Conservation (phyloP, 2,329 filamentous ascomycete species). For the Dactylellina drechsleri region DNA sequence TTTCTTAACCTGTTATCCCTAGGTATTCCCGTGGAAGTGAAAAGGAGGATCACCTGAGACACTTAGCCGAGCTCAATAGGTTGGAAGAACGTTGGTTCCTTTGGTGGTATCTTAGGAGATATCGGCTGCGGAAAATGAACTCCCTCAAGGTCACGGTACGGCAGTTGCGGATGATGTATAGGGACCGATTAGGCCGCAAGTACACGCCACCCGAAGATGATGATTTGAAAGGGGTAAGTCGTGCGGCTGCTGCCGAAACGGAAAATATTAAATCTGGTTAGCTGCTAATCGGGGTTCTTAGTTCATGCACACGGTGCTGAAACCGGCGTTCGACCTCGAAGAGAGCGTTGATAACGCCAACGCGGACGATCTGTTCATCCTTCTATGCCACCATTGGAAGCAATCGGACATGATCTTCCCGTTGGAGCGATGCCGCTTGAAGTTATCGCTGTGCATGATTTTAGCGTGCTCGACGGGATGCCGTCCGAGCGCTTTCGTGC, state of each 20-base stretch:
- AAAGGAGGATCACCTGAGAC: too few species aligned
- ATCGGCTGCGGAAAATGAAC: too few species aligned
- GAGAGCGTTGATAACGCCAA: constrained; percentile 10
- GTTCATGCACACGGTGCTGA: constrained; percentile 13
- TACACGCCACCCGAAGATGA: constrained; percentile 5
- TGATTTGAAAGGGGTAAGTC: constrained; percentile 14
- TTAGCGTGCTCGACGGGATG: constrained; percentile 11
- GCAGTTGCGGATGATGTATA: constrained; percentile 30
- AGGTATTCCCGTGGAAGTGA: too few species aligned
- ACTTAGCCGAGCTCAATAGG: too few species aligned
- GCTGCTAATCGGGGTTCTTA: constrained; percentile 7
- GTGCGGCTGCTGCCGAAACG: too few species aligned
- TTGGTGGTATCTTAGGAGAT: too few species aligned
- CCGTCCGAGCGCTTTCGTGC: constrained; percentile 14
- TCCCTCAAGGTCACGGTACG: too few species aligned
- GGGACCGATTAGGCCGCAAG: constrained; percentile 5
- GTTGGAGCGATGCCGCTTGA: constrained; percentile 9
- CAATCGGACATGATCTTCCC: constrained; percentile 13
- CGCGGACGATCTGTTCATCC: constrained; percentile 12
- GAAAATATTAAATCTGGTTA: constrained; percentile 9
- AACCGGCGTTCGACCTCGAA: constrained; percentile 12
- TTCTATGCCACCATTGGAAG: constrained; percentile 19
- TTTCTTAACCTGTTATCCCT: too few species aligned
- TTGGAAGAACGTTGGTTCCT: too few species aligned
- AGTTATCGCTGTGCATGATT: constrained; percentile 11